These are phyloP conservation scores for Epichloe brachyelytri DNA, from an alignment of 2,329 filamentous ascomycete genomes.

Conservation along the genomic window DNA sequence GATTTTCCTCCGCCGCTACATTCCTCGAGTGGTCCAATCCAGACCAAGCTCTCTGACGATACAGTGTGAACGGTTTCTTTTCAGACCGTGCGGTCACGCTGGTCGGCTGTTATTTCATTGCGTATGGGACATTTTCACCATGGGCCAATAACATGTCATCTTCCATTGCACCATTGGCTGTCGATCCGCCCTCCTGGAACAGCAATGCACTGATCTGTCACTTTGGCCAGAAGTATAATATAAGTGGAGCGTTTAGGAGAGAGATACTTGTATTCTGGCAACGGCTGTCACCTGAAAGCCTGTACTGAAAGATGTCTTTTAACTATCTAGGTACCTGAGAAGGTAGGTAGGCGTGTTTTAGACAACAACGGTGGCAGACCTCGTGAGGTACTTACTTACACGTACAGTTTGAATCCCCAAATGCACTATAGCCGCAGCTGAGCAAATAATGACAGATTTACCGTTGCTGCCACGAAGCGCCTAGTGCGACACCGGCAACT, in stretches of 20 bases:
- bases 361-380: neutral
- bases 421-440: too few relatives aligned
- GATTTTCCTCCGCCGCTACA: too few relatives aligned
- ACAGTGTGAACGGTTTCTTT: neutral
- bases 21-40: neutral
- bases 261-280: neutral
- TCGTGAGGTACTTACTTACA: neutral
- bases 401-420: neutral
- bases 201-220: neutral
- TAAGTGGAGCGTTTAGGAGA: neutral
- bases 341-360: neutral
- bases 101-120: neutral
- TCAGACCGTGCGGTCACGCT: neutral
- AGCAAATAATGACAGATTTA: too few relatives aligned
- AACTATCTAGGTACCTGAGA: too few relatives aligned
- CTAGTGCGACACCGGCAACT: neutral
- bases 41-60: neutral
- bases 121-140: neutral
- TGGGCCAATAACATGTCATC: neutral
- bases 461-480: neutral
- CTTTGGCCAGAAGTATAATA: neutral
- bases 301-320: too few relatives aligned
- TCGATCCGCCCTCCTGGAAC: constrained; percentile 1
- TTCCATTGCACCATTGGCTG: neutral
- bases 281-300: neutral